Evolutionary conservation across 805 yeast genomes (phyloP).

Genomic region (Candida alai): DNA sequence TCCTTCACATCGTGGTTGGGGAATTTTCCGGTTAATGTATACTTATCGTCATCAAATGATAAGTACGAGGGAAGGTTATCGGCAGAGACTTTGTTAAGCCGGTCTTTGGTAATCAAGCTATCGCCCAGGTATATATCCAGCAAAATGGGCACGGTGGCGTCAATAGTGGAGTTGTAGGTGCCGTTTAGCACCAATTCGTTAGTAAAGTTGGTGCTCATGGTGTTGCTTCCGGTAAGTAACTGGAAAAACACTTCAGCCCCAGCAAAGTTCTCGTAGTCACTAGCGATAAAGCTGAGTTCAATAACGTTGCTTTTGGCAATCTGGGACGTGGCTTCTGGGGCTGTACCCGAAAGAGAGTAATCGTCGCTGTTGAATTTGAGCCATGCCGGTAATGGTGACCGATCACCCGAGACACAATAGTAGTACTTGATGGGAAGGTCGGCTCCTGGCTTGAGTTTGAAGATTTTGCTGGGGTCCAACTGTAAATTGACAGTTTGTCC

Average conservation of each 20-base stretch:
- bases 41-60: slow-evolving; percentile 24
- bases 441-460: slow-evolving; percentile 42
- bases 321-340: slow-evolving; percentile 80
- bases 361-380: slow-evolving; percentile 58
- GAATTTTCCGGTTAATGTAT: slow-evolving; percentile 50
- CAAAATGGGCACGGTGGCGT: slow-evolving; percentile 57
- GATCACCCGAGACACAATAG: slow-evolving; percentile 76
- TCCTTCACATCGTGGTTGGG: slow-evolving; percentile 43
- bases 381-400: slow-evolving; percentile 93
- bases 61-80: slow-evolving; percentile 62
- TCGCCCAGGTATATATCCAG: slow-evolving; percentile 64
- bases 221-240: slow-evolving; percentile 85
- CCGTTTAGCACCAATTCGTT: slow-evolving; percentile 60
- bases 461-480: slow-evolving; percentile 56
- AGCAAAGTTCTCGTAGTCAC: slow-evolving; percentile 72
- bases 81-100: slow-evolving; percentile 53
- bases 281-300: slow-evolving; percentile 68
- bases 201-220: slow-evolving; percentile 62
- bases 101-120: slow-evolving; percentile 37
- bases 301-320: slow-evolving; percentile 84
- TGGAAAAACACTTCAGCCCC: slow-evolving; percentile 68
- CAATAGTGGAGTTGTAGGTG: slow-evolving; percentile 54
- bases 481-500: slow-evolving; percentile 61
- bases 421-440: slow-evolving; percentile 54
- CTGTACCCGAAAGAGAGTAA: slow-evolving; percentile 76